Conservation (phyloP, 306 rosid genomes). For the Sechiopsis laciniata region DNA sequence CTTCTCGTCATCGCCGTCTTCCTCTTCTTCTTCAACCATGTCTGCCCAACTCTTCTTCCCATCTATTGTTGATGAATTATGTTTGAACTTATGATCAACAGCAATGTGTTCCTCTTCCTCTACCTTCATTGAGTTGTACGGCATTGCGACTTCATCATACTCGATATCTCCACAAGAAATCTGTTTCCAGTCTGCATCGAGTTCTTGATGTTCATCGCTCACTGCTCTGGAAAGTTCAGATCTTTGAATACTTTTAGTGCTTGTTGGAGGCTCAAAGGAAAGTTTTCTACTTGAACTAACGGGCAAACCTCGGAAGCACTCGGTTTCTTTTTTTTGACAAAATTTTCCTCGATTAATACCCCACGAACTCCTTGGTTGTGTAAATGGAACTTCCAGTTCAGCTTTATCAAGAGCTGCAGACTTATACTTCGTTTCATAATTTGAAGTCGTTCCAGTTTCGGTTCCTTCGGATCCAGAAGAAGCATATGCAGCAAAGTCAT, state of each 20-base stretch:
- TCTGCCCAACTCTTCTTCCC: constrained; percentile 93
- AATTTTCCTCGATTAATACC: neutral
- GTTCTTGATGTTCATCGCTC: constrained; percentile 10
- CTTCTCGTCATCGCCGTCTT: constrained; percentile 19
- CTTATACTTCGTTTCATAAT: constrained; percentile 2
- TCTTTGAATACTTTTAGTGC: constrained; percentile 13
- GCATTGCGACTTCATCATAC: neutral
- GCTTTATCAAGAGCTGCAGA: constrained; percentile 1
- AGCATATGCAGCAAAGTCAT: constrained; percentile 1
- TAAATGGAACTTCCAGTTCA: constrained; percentile 19
- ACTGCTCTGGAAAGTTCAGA: constrained; percentile 11
- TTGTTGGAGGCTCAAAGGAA: constrained; percentile 25
- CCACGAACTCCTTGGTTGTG: constrained; percentile 21
- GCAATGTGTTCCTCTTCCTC: constrained; percentile 2
- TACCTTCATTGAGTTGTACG: neutral
- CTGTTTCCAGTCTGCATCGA: neutral
- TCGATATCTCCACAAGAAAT: neutral
- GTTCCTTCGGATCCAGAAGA: constrained; percentile 11
- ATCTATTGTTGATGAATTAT: constrained; percentile 23
- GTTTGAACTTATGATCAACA: constrained; percentile 12
- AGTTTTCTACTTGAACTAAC: constrained; percentile 36
- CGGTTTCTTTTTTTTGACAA: neutral
- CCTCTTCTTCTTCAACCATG: constrained; percentile 76
- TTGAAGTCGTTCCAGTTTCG: neutral
- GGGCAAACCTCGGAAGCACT: neutral